phyloP scores from a whole-genome alignment of 2,329 filamentous ascomycete genomes.

The Colletotrichum sp. region DNA sequence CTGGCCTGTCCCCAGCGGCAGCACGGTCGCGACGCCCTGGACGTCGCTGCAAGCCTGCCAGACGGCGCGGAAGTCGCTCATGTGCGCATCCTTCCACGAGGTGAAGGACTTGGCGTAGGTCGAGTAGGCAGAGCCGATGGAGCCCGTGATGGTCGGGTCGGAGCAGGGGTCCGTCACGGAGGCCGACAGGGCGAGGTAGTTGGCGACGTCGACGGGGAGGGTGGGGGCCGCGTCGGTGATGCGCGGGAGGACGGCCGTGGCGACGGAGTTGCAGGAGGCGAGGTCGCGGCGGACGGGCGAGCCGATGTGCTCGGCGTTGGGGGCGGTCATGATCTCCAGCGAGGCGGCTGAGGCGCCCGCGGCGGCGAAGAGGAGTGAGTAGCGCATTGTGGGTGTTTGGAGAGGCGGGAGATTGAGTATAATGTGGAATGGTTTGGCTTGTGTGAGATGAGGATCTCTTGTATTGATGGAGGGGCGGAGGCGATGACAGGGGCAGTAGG shows the following conservation, averaged over 20 bases:
- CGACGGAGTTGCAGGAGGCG: slow-evolving; percentile 20
- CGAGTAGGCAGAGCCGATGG: slow-evolving; percentile 29
- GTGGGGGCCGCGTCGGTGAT: slow-evolving; percentile 27
- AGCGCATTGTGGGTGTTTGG: neutral
- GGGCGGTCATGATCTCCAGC: neutral
- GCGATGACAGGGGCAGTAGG: neutral
- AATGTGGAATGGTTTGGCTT: neutral
- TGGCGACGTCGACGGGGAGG: slow-evolving; percentile 16
- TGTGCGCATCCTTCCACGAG: slow-evolving; percentile 27
- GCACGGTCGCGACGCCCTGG: slow-evolving; percentile 18
- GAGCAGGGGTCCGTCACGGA: slow-evolving; percentile 27
- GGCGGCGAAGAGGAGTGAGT: neutral
- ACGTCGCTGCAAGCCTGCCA: slow-evolving; percentile 33
- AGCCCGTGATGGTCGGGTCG: slow-evolving; percentile 30
- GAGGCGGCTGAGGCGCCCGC: neutral
- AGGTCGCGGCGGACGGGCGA: slow-evolving; percentile 4
- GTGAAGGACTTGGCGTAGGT: slow-evolving; percentile 25
- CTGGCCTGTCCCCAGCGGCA: slow-evolving; percentile 2
- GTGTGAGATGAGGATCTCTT: neutral
- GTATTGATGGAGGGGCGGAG: neutral
- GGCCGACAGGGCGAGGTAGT: slow-evolving; percentile 25
- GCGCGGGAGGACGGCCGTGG: slow-evolving; percentile 21
- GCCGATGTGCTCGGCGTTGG: neutral
- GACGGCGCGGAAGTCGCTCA: slow-evolving; percentile 23
- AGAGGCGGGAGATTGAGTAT: neutral